Base-by-base conservation (phyloP, 2,329 filamentous ascomycete genomes). In the Paraphoma chrysanthemicola region DNA sequence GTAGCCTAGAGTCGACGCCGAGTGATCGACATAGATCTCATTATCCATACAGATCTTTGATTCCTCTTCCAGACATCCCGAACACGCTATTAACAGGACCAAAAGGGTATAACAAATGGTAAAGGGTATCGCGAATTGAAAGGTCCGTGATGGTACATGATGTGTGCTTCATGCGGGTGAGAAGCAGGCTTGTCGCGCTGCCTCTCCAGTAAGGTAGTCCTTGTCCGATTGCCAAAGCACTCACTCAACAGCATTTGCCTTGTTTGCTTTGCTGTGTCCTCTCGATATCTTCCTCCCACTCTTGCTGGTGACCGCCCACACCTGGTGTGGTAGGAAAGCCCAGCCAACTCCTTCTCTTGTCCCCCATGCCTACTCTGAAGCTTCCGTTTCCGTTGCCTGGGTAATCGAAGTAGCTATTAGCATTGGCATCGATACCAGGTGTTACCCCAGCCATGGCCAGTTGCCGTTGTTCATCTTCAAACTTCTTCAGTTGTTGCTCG, bases 331-430 rank as follows among this genome's bases (percentile, higher is more conserved):
- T 73, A 2, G 86, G 82, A 59, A 89, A 83, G 0, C 86, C 86
- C 47, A 90, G 75, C 88, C 88, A 90, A 71, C 87, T 89, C 61
- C 85, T 79, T 63, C 88, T 79, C 77, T 89, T 89, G 70, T 89
- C 86, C 1, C 84, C 85, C 51, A 79, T 68, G 1, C 84, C 84
- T 5, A 87, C 63, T 30, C 86, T 79, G 64, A 90, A 89, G 69
- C 86, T 89, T 0, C 86, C 86, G 39, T 79, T 82, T 0, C 79
- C 79, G 79, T 77, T 66, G 72, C 77, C 68, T 45, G 74, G 76
- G 18, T 77, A 76, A 53, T 86, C 83, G 57, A 84, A 84, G 63
- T 85, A 81, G 3, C 79, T 78, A 31, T 74, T 76, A 41, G 66
- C 69, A 41, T 71, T 50, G 2, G 51, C 63, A 48, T 72, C 52